Conservation (phyloP, 768 basidiomycete species). For the Brasilioporus rufonigricans region DNA sequence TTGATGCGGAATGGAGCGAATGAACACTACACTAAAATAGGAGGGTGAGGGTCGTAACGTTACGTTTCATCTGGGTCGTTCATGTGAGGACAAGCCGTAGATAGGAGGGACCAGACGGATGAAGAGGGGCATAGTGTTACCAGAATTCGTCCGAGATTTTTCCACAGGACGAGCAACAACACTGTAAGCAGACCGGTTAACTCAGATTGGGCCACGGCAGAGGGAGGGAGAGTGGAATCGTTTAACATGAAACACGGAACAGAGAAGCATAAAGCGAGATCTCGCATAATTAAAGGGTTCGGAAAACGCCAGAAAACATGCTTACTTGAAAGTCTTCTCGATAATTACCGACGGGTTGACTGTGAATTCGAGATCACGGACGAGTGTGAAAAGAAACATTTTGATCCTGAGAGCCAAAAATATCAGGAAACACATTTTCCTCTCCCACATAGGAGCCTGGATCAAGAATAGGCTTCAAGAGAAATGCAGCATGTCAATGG, state of each 20-base stretch:
- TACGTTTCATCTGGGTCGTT: constrained; percentile 4
- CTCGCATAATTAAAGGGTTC: constrained; percentile 23
- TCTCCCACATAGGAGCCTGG: not conserved
- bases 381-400: constrained; percentile 55
- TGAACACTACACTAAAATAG: constrained; percentile 14
- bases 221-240: constrained; percentile 3
- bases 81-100: constrained; percentile 7
- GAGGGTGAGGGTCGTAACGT: not conserved
- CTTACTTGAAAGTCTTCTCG: constrained; percentile 65
- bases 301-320: constrained; percentile 16
- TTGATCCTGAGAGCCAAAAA: constrained; percentile 49
- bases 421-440: constrained; percentile 10
- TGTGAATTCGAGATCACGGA: constrained; percentile 56
- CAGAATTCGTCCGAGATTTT: constrained; percentile 49
- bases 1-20: constrained; percentile 21
- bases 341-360: constrained; percentile 51
- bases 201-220: constrained; percentile 10
- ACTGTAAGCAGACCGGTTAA: constrained; percentile 29
- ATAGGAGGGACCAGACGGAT: constrained; percentile 34
- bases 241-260: constrained; percentile 18
- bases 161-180: constrained; percentile 58
- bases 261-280: constrained; percentile 13
- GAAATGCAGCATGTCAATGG: constrained; percentile 1
- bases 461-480: constrained; percentile 1
- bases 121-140: constrained; percentile 61